These are phyloP conservation scores for Carex arenaria DNA, from an alignment of 202 grass and related monocot genomes.

Conservation along the genomic window DNA sequence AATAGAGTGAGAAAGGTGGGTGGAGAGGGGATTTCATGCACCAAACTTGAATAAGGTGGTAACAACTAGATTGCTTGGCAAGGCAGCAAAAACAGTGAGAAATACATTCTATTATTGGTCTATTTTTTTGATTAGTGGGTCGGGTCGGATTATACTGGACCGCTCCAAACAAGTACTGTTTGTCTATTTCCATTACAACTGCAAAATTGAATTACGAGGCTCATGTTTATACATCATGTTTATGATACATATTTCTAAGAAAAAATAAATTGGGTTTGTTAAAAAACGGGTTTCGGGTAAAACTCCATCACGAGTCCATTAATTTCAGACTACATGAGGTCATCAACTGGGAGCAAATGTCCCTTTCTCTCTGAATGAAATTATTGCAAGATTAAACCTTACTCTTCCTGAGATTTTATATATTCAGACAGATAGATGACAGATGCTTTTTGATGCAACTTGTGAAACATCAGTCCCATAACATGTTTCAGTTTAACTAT, in stretches of 20 bases:
- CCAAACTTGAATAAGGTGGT: conserved; percentile 29
- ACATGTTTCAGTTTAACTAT: background rate
- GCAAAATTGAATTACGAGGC: background rate
- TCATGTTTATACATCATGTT: background rate
- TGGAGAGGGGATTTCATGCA: conserved; percentile 19
- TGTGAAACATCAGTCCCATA: background rate
- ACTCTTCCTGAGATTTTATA: background rate
- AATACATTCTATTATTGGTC: conserved; percentile 1
- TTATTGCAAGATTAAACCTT: conserved; percentile 11
- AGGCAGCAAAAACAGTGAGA: conserved; percentile 24
- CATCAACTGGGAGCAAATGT: background rate
- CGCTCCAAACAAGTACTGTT: background rate
- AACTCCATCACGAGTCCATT: background rate
- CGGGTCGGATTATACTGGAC: background rate
- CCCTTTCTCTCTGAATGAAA: background rate
- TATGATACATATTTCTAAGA: background rate
- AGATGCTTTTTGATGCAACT: background rate
- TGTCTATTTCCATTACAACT: background rate
- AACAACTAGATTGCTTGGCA: conserved; percentile 31
- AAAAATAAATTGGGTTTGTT: background rate
- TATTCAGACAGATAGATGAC: conserved; percentile 1
- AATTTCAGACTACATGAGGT: background rate
- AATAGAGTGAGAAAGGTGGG: background rate
- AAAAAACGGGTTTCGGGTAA: background rate
- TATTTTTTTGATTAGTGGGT: background rate